Evolutionary conservation across 2,329 filamentous ascomycete species (phyloP).

Genomic region (Aspergillus sp.): DNA sequence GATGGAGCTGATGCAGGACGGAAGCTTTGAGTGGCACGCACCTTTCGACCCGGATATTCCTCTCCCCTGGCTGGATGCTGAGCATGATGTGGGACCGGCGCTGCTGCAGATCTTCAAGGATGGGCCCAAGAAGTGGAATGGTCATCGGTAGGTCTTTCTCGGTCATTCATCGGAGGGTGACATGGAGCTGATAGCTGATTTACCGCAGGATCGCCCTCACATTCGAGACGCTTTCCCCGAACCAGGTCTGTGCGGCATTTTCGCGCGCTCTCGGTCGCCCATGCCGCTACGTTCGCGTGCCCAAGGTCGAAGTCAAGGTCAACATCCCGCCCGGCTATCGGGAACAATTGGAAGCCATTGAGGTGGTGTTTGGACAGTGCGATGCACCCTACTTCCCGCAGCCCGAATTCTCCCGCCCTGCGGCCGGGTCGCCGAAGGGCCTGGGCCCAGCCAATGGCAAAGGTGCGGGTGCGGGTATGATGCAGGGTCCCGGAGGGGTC

Average conservation of each 20-base stretch:
- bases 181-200: slow-evolving; percentile 17
- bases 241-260: slow-evolving; percentile 80
- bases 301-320: slow-evolving; percentile 76
- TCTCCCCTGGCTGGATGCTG: slow-evolving; percentile 92
- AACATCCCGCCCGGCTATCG: slow-evolving; percentile 85
- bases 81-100: slow-evolving; percentile 92
- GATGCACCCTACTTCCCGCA: slow-evolving; percentile 66
- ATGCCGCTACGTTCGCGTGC: slow-evolving; percentile 74
- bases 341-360: slow-evolving; percentile 73
- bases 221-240: slow-evolving; percentile 83
- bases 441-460: slow-evolving; percentile 41
- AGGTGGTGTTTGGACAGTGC: slow-evolving; percentile 60
- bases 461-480: slow-evolving; percentile 48
- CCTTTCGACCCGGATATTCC: slow-evolving; percentile 89
- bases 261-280: slow-evolving; percentile 73
- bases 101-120: slow-evolving; percentile 95
- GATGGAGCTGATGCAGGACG: slow-evolving; percentile 83
- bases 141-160: slow-evolving; percentile 58
- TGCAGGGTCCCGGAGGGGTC: slow-evolving; percentile 55
- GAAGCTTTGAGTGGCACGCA: slow-evolving; percentile 87
- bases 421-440: slow-evolving; percentile 41
- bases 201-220: slow-evolving; percentile 74
- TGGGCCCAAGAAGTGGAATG: slow-evolving; percentile 80
- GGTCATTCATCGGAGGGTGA: not conserved
- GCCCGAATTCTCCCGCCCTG: slow-evolving; percentile 53